Evolutionary conservation across 768 basidiomycete genomes (phyloP), one percentile per base, ranked within the genome.

Genomic region (Porphyrellus cyaneotinctus): DNA sequence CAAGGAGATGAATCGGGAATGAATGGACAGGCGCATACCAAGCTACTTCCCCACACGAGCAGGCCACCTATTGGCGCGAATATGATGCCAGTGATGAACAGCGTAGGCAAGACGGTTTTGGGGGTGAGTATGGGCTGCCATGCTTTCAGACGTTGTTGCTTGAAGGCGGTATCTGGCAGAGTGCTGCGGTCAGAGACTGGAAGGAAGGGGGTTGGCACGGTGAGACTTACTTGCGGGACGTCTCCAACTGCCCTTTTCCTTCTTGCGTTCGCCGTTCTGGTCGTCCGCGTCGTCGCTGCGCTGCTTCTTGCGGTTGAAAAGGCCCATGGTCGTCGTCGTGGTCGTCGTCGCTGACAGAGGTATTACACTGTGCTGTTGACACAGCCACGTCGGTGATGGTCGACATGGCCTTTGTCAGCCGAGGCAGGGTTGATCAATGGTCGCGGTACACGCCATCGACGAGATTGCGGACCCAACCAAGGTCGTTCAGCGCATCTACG

Each of bases 41-140:
- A 72, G 51, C 82, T 78, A 59, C 79, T 83, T 50, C 94, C 97
- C 92, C 95, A 97, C 54, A 97, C 83, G 46, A 98, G 83, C 44
- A 98, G 78, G 52, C 87, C 97, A 22, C 97, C 97, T 61, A 99
- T 95, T 49, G 94, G 95, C 0, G 91, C 95, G 68, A 99, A 99
- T 58, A 98, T 72, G 60, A 99, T 78, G 41, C 91, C 97, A 62
- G 98, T 84, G 65, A 97, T 83, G 72, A 99, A 95, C 42, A 99
- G 81, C 1, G 94, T 95, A 4, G 97, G 97, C 15, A 99, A 81
- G 20, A 99, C 97, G 2, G 94, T 97, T 72, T 95, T 95, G 6
- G 97, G 97, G 6, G 95, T 97, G 43, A 98, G 80, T 68, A 99
- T 98, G 10, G 97, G 97, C 78, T 99, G 97, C 97, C 97, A 99